Base-by-base conservation (phyloP, 2,329 filamentous ascomycete genomes). In the Rhytidhysteron rufulum region DNA sequence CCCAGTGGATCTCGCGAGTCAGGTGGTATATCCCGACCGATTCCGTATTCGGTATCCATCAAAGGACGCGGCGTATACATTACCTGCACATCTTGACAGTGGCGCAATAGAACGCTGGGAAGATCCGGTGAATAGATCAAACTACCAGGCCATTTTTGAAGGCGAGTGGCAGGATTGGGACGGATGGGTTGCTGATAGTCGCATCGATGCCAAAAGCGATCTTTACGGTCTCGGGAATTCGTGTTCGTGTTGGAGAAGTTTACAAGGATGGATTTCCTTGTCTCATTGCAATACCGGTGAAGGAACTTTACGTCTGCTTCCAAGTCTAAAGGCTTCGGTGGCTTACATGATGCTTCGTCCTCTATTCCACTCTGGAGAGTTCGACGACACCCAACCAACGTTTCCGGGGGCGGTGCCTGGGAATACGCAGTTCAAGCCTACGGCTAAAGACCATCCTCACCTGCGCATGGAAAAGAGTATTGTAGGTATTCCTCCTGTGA, bases 11-110 rank as follows among this genome's bases (percentile, higher is more conserved):
- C n/a, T n/a, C n/a, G n/a, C n/a, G n/a, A n/a, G n/a, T n/a, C n/a
- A n/a, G n/a, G n/a, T n/a, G n/a, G 47, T 46, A 6, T 59, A 59
- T 31, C 39, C 55, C 0, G 55, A 59, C 42, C 45, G 54, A 1
- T 50, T 58, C 32, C 50, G 55, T 4, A 57, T 59, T 35, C 40
- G 54, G 5, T 38, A 51, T 33, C 54, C 55, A 15, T 46, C 46
- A 3, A 50, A 46, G 27, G 48, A 41, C 36, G 18, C 35, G 10
- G 37, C 47, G 30, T 51, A 50, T 31, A 41, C 43, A 4, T 36
- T 54, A 11, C 38, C 40, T 4, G 34, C 50, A 16, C 51, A 54
- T 37, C 42, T 44, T 19, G 49, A 54, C 27, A 51, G 45, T 33
- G 51, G 51, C 18, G 39, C 45, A 10, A 51, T 49, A 8, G 51